Percentiles rank a stretch among this genome's conserved stretches.
phyloP scores from a whole-genome alignment of 257 asterid species.

The Solanum commersonii region DNA sequence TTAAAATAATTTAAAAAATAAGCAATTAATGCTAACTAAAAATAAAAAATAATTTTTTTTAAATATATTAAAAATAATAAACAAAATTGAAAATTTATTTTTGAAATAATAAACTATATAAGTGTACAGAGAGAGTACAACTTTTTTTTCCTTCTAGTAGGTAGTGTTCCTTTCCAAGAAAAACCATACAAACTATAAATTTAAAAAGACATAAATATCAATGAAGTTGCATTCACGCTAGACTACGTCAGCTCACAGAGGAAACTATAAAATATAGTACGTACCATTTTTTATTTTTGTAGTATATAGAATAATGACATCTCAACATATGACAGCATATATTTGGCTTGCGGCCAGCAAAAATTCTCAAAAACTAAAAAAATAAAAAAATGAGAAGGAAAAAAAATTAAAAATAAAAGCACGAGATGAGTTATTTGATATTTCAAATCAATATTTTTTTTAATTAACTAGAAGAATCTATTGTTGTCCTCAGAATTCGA shows the following conservation, averaged over 20 bases:
- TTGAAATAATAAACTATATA: no score
- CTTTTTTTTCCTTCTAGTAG: neutral
- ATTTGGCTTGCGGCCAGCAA: neutral
- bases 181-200: neutral
- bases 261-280: neutral
- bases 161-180: neutral
- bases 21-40: no score
- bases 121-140: no score
- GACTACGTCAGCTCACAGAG: slow-evolving; percentile 11
- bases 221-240: slow-evolving; percentile 11
- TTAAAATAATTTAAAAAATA: no score
- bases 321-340: neutral
- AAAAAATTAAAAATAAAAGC: neutral
- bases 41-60: no score
- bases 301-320: neutral
- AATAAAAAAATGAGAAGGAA: neutral
- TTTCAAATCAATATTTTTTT: neutral
- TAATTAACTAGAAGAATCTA: neutral
- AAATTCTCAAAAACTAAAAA: neutral
- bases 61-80: no score
- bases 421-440: neutral
- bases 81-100: no score
- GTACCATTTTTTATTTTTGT: neutral
- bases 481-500: neutral
- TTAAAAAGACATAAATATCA: slow-evolving; percentile 5